Conservation (phyloP, 2,329 filamentous ascomycete species). For the Penicillium nordicum region DNA sequence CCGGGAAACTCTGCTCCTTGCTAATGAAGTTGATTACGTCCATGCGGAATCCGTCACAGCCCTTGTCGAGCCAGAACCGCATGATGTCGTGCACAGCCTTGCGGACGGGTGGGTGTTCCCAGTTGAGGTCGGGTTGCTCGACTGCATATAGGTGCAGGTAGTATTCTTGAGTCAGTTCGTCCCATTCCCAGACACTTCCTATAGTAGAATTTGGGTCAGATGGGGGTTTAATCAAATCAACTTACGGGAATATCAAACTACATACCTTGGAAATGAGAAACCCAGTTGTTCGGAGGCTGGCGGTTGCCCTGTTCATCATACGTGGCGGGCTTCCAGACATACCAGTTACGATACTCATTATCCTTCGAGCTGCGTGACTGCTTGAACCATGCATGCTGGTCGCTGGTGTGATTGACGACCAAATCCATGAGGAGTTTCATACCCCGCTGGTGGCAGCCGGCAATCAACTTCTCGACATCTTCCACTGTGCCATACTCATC, state of each 20-base stretch:
- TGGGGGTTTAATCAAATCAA: not conserved
- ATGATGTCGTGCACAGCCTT: slow-evolving; percentile 69
- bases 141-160: slow-evolving; percentile 73
- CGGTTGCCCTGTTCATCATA: slow-evolving; percentile 57
- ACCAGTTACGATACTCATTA: slow-evolving; percentile 67
- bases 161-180: slow-evolving; percentile 69
- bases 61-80: slow-evolving; percentile 74
- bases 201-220: slow-evolving; percentile 28
- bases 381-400: slow-evolving; percentile 69
- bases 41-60: slow-evolving; percentile 70
- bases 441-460: slow-evolving; percentile 57
- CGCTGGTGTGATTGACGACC: slow-evolving; percentile 74
- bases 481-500: slow-evolving; percentile 63
- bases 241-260: rapidly evolving
- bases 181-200: slow-evolving; percentile 55
- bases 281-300: slow-evolving; percentile 75
- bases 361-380: slow-evolving; percentile 60
- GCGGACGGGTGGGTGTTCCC: slow-evolving; percentile 67
- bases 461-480: slow-evolving; percentile 62
- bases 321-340: slow-evolving; percentile 55
- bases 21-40: slow-evolving; percentile 72
- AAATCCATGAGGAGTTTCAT: slow-evolving; percentile 73
- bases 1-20: slow-evolving; percentile 57
- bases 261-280: slow-evolving; percentile 40
- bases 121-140: slow-evolving; percentile 82